Conservation (phyloP, 768 basidiomycete genomes). For the Phylloporus arenicola region DNA sequence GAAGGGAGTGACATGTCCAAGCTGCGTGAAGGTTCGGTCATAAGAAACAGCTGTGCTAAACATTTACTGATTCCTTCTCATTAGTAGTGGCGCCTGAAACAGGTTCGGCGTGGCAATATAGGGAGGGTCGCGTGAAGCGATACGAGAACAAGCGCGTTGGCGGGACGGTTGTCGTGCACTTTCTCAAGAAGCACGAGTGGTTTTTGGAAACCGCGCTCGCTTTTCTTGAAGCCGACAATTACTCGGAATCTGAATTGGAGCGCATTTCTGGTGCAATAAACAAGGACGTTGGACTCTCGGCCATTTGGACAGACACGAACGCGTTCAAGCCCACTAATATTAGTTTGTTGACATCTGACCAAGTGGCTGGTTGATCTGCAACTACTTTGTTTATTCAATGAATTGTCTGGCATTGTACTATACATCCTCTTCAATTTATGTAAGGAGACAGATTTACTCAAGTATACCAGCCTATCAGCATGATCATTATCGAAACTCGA, state of each 20-base stretch:
- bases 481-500: neutral
- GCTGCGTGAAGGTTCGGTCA: constrained; percentile 52
- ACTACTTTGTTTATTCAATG: constrained; percentile 19
- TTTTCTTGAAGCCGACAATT: constrained; percentile 73
- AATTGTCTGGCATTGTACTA: constrained; percentile 11
- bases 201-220: constrained; percentile 90
- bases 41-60: neutral
- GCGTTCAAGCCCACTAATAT: constrained; percentile 17
- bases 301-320: constrained; percentile 27
- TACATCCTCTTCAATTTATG: constrained; percentile 1
- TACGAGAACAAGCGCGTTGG: constrained; percentile 73
- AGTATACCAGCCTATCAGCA: constrained; percentile 3
- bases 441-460: neutral
- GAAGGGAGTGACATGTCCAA: constrained; percentile 86
- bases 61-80: neutral
- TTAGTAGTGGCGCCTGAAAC: constrained; percentile 55
- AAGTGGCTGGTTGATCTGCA: neutral
- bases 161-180: constrained; percentile 94
- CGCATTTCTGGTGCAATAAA: constrained; percentile 5
- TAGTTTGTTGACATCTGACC: constrained; percentile 4
- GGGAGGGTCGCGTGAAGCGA: constrained; percentile 62
- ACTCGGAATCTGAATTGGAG: constrained; percentile 42
- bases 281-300: constrained; percentile 18
- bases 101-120: constrained; percentile 62
- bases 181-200: constrained; percentile 97